Conservation (phyloP, 345 rosid genomes). For the Geranium brycei region DNA sequence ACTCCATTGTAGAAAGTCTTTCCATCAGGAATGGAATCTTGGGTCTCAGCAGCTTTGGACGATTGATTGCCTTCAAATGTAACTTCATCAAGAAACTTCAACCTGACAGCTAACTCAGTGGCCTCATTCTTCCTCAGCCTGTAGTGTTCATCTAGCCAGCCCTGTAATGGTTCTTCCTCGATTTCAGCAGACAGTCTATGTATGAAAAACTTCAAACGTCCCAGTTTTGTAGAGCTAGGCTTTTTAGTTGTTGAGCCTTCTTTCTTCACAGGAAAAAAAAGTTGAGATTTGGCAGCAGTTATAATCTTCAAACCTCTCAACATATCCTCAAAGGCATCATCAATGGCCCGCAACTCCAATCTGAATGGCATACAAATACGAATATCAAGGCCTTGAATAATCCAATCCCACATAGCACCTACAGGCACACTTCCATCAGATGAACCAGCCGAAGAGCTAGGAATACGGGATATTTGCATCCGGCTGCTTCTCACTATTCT, state of each 20-base stretch:
- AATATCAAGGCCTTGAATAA: constrained; percentile 80
- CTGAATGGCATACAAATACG: constrained; percentile 82
- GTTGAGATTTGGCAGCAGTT: constrained; percentile 47
- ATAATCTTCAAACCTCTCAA: constrained; percentile 72
- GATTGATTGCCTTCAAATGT: constrained; percentile 22
- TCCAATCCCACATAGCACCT: constrained; percentile 58
- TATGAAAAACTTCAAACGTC: constrained; percentile 58
- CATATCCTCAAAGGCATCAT: constrained; percentile 93
- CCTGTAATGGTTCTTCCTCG: constrained; percentile 94
- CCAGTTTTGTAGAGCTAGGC: constrained; percentile 50
- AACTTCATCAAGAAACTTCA: constrained; percentile 68
- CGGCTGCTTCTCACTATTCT: constrained; percentile 69
- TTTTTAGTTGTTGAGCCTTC: constrained; percentile 62
- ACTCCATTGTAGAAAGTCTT: constrained; percentile 41
- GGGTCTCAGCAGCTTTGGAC: constrained; percentile 39
- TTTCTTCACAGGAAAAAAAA: constrained; percentile 42
- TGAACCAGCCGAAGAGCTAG: constrained; percentile 36
- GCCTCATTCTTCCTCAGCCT: constrained; percentile 74
- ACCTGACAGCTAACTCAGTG: constrained; percentile 75
- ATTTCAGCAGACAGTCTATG: constrained; percentile 74
- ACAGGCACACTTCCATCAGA: constrained; percentile 36
- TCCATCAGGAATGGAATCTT: constrained; percentile 37
- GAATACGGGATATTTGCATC: constrained; percentile 88
- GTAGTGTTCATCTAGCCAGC: constrained; percentile 98
- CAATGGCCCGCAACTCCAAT: constrained; percentile 88